Base-by-base conservation (phyloP, 2,329 filamentous ascomycete genomes). In the Ceratocystiopsis minuta region DNA sequence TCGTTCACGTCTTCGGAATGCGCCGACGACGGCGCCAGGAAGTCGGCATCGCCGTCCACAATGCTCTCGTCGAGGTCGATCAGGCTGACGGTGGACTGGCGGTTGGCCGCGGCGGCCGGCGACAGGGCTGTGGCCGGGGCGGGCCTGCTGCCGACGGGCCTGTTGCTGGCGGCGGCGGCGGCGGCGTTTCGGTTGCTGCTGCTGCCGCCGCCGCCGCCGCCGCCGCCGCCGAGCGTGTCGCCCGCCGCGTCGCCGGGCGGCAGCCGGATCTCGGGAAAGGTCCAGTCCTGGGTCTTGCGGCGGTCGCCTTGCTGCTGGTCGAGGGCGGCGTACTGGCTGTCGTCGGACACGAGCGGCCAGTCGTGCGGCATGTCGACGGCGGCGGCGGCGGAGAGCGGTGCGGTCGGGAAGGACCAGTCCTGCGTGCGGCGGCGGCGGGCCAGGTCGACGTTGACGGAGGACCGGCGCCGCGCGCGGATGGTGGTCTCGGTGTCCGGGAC, bases 401-500 rank as follows among this genome's bases (percentile, higher is more conserved):
- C 65, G 4, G 63, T 58, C 0, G 68, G 66, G 48, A 71, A 73
- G 41, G 66, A 70, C 69, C 69, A 72, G 40, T 71, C 67, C 43
- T 61, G 59, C 0, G 59, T 62, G 36, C 57, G 55, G 15, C 58
- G 51, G 42, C 52, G 52, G 38, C 67, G 68, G 3, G 42, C 37
- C 34, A 65, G 52, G 43, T 75, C 72, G 5, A 65, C 68, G 37
- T 73, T 68, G 45, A 64, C 61, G 1, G 68, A 66, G 18, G 56
- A 55, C 31, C 64, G 61, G 10, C 63, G 60, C 16, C 64, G 61
- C n/a, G 66, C 63, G 46, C 60, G 67, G 47, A 78, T 71, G 5
- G 74, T 78, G 42, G 74, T 78, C 42, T 70, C 68, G 63, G 78
- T 63, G 48, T 78, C 72, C 34, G 67, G 66, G 33, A 49, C 42